Conservation (phyloP, 148 eudicot genomes). For the Cornus suecica region DNA sequence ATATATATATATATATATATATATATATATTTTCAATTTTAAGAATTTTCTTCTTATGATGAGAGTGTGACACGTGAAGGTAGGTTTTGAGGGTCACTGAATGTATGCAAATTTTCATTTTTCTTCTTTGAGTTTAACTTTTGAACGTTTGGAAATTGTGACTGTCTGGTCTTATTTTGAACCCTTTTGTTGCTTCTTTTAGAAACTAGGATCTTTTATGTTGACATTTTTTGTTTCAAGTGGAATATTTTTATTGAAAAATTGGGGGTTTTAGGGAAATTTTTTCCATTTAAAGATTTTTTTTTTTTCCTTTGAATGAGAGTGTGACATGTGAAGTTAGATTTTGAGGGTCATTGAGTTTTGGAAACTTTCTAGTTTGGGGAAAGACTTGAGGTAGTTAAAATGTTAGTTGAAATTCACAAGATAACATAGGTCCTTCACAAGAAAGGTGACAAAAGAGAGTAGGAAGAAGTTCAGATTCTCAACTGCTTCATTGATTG, state of each 20-base stretch:
- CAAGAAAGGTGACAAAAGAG: conserved; percentile 18
- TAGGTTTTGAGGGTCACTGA: no score
- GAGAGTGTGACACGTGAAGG: no score
- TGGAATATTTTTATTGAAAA: background rate
- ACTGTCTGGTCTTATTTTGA: background rate
- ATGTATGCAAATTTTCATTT: no score
- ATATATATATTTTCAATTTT: no score
- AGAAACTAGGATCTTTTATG: background rate
- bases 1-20: no score
- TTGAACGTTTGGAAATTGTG: background rate
- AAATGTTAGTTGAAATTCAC: conserved; percentile 44
- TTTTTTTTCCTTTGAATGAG: background rate
- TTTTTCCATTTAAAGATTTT: background rate
- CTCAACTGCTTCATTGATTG: conserved; percentile 10
- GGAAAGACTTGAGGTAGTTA: conserved; percentile 11
- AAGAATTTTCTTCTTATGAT: no score
- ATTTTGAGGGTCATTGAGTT: background rate
- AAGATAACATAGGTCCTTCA: conserved; percentile 23
- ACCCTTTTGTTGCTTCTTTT: background rate
- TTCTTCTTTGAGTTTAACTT: background rate
- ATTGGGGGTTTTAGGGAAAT: background rate
- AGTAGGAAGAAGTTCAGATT: conserved; percentile 6
- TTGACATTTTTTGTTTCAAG: background rate
- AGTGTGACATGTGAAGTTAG: background rate
- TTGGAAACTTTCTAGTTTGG: background rate